These are phyloP conservation scores for Penicillium malachiteum DNA, from an alignment of 495 filamentous ascomycete species.

Conservation along the genomic window DNA sequence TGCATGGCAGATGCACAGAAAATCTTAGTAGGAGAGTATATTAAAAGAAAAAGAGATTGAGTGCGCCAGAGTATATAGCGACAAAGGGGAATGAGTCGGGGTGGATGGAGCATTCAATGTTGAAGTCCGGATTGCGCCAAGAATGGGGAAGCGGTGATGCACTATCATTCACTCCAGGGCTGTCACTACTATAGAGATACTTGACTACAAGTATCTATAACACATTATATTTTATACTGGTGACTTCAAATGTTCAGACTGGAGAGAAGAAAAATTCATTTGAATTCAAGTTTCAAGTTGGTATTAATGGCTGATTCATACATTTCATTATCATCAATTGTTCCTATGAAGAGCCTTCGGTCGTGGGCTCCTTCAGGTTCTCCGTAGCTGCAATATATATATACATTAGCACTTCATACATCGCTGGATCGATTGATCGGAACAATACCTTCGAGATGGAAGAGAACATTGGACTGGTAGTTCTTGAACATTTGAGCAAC, in stretches of 20 bases:
- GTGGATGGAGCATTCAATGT: not conserved
- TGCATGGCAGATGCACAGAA: slow-evolving; percentile 26
- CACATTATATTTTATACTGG: no score
- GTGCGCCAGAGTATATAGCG: not conserved
- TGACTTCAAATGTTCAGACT: no score
- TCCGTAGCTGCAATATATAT: slow-evolving; percentile 63
- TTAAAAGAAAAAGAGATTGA: not conserved
- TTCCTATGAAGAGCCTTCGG: slow-evolving; percentile 14
- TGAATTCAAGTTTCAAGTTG: no score
- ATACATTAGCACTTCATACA: not conserved
- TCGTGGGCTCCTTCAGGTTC: slow-evolving; percentile 74
- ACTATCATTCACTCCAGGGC: no score
- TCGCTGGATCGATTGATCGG: not conserved
- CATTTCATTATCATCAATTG: no score
- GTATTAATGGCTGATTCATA: no score
- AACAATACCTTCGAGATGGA: slow-evolving; percentile 86
- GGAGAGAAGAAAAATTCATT: no score
- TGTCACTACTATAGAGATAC: no score
- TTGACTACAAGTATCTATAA: no score
- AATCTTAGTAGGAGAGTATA: not conserved
- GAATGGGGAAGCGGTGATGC: slow-evolving; percentile 9
- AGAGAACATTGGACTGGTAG: slow-evolving; percentile 96
- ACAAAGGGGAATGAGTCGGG: not conserved
- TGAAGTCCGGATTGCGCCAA: slow-evolving; percentile 16
- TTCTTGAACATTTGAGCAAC: slow-evolving; percentile 99